These are phyloP conservation scores for Henckelia pumila DNA, from an alignment of 257 asterid species.

Conservation along the genomic window DNA sequence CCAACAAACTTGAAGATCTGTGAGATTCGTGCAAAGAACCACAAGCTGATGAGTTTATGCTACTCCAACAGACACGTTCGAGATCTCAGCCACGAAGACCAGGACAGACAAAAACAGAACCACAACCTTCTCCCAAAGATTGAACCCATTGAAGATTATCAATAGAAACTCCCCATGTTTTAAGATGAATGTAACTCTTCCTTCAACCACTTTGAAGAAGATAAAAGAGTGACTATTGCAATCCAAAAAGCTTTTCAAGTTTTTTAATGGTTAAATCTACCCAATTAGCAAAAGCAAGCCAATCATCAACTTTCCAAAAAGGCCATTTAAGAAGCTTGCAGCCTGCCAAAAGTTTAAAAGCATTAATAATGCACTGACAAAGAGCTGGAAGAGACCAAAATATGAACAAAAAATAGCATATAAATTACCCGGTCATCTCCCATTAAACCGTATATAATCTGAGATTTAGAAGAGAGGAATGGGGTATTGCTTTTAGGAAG, in stretches of 20 bases:
- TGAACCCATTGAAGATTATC: slow-evolving; percentile 36
- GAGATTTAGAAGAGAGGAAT: slow-evolving; percentile 36
- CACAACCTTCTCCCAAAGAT: slow-evolving; percentile 24
- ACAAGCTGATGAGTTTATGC: slow-evolving; percentile 11
- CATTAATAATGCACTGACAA: slow-evolving; percentile 41
- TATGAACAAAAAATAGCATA: slow-evolving; percentile 26
- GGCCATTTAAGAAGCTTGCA: slow-evolving; percentile 49
- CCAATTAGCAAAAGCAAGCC: slow-evolving; percentile 60
- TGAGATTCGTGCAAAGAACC: slow-evolving; percentile 20
- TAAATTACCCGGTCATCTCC: slow-evolving; percentile 52
- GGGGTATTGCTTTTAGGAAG: slow-evolving; percentile 36
- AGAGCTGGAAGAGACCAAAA: slow-evolving; percentile 25
- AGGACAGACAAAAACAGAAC: slow-evolving; percentile 27
- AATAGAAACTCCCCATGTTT: slow-evolving; percentile 26
- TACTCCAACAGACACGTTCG: slow-evolving; percentile 14
- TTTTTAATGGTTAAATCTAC: slow-evolving; percentile 37
- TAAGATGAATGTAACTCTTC: slow-evolving; percentile 34
- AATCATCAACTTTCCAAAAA: slow-evolving; percentile 54
- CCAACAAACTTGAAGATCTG: slow-evolving; percentile 22
- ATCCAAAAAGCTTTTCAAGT: slow-evolving; percentile 48
- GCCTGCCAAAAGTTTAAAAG: slow-evolving; percentile 73
- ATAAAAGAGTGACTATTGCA: slow-evolving; percentile 33
- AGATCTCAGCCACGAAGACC: slow-evolving; percentile 16
- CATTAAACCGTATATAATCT: slow-evolving; percentile 32
- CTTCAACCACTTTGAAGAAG: slow-evolving; percentile 36